Conservation (phyloP, 257 asterid species). For the Ilex asprella region DNA sequence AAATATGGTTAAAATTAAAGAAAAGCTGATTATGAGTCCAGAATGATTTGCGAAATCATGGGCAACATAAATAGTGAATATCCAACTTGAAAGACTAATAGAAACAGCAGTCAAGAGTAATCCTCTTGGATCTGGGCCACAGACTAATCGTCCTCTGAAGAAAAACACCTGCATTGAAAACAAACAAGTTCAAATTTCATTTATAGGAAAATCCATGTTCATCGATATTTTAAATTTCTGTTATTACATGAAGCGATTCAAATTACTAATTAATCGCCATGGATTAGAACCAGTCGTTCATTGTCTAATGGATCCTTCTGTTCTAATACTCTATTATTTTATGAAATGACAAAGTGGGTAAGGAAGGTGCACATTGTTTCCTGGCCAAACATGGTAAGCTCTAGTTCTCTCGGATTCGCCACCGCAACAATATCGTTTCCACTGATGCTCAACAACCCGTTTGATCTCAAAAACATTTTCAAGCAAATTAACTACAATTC, state of each 20-base stretch:
- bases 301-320: not conserved
- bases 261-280: no score
- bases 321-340: not conserved
- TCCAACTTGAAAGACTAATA: slow-evolving; percentile 21
- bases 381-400: slow-evolving; percentile 34
- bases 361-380: slow-evolving; percentile 18
- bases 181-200: not conserved
- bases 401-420: slow-evolving; percentile 11
- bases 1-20: slow-evolving; percentile 6
- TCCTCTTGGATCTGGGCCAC: slow-evolving; percentile 28
- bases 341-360: not conserved
- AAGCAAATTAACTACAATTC: not conserved
- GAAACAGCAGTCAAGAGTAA: slow-evolving; percentile 11
- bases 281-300: no score
- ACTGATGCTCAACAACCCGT: slow-evolving; percentile 7
- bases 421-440: slow-evolving; percentile 4
- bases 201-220: no score
- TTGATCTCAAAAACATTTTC: not conserved
- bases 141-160: slow-evolving; percentile 15
- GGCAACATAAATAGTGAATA: slow-evolving; percentile 12
- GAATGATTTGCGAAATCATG: not conserved
- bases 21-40: slow-evolving; percentile 1
- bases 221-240: no score
- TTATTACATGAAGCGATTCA: no score
- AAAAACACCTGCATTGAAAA: slow-evolving; percentile 15